Base-by-base conservation (phyloP, 2,329 filamentous ascomycete species). In the Trichoderma brevicompactum region DNA sequence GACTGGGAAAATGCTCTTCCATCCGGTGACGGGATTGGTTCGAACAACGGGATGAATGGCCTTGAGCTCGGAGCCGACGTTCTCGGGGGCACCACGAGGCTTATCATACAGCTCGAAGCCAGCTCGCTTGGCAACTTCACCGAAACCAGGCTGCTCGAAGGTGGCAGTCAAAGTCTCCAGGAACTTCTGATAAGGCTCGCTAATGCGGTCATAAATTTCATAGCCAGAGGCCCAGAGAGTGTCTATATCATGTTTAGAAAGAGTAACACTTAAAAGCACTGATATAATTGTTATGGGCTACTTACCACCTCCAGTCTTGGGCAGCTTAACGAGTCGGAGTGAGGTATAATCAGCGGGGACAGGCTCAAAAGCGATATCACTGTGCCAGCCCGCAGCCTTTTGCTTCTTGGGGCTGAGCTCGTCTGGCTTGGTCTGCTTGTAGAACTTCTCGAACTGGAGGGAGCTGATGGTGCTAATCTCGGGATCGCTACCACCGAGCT, bases 221-320 rank as follows among this genome's bases (percentile, higher is more conserved):
- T 89, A 89, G 0, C 86, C 87, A 0, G 85, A 88, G 0, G 87
- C 88, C 87, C 87, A 90, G 6, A 90, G 81, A 0, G 88, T 89
- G 73, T 85, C 82, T 81, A 28, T 28, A 7, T 8, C 23, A n/a
- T 7, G 5, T 6, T 65, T 56, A 13, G 44, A n/a, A 28, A 38
- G 3, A 4, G 36, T 67, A 43, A 41, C n/a, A 9, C 19, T 2
- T 17, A 15, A 9, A 9, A 64, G 6, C 12, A 7, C 5, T 38
- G 40, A 32, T 12, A 34, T 38, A 8, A 12, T 28, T 4, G 12
- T 48, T 17, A 28, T n/a, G n/a, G 55, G 0, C 7, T 4, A 66
- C 75, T 81, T 68, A 78, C 78, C 85, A 46, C 85, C 81, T 5
- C 85, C 85, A 0, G 82, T 85, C 63, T 78, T 77, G 4, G 86